Conservation (phyloP, 208 protist genomes). For the Porcisia deanei region DNA sequence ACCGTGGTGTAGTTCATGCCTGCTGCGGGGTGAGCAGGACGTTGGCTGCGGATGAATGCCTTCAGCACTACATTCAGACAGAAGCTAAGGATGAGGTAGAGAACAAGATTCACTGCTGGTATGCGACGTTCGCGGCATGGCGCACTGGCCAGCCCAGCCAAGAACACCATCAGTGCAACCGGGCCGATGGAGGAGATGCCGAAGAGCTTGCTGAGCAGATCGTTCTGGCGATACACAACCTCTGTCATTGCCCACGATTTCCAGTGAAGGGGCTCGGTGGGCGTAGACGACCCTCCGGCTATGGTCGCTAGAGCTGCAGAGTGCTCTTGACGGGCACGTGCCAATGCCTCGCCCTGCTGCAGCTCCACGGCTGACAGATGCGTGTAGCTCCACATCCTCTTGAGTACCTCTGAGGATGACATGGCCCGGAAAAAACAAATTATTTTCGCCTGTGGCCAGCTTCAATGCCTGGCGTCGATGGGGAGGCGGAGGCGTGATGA, state of each 20-base stretch:
- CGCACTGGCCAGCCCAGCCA: slow-evolving; percentile 62
- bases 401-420: slow-evolving; percentile 7
- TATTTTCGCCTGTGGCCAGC: not conserved
- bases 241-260: slow-evolving; percentile 54
- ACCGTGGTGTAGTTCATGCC: slow-evolving; percentile 42
- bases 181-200: slow-evolving; percentile 60
- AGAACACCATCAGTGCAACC: slow-evolving; percentile 59
- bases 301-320: not conserved
- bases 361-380: slow-evolving; percentile 34
- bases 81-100: slow-evolving; percentile 52
- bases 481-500: too few relatives aligned
- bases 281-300: not conserved
- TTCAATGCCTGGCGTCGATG: not conserved
- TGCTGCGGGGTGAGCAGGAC: slow-evolving; percentile 49
- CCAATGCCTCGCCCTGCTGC: slow-evolving; percentile 8
- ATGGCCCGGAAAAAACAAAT: not conserved
- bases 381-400: slow-evolving; percentile 33
- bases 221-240: slow-evolving; percentile 44
- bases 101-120: slow-evolving; percentile 53
- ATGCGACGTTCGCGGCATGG: slow-evolving; percentile 36
- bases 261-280: slow-evolving; percentile 31
- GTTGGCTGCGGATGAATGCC: slow-evolving; percentile 27
- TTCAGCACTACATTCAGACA: slow-evolving; percentile 57
- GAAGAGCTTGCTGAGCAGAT: slow-evolving; percentile 60
- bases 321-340: not conserved